Conservation (phyloP, 495 filamentous ascomycete species). For the Xylaria curta region DNA sequence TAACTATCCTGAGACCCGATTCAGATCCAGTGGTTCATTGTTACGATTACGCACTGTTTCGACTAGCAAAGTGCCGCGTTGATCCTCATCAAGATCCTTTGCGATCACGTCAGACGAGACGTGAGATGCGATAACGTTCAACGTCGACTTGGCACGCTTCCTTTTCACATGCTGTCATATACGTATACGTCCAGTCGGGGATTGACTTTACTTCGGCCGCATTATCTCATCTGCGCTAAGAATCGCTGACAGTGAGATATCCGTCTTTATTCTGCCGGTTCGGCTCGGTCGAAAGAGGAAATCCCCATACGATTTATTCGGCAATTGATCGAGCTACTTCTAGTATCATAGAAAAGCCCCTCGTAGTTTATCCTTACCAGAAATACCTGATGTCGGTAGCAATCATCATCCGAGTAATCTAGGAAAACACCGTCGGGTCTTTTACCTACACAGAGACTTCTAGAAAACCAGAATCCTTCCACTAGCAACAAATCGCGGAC, state of each 20-base stretch:
- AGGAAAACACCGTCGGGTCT: neutral
- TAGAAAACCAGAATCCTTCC: slow-evolving; percentile 1
- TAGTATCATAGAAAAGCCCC: neutral
- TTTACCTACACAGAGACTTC: slow-evolving; percentile 10
- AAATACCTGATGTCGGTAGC: neutral
- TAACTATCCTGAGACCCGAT: neutral
- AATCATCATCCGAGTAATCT: neutral
- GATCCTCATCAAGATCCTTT: slow-evolving; percentile 15
- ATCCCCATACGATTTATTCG: neutral
- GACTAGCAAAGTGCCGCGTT: slow-evolving; percentile 19
- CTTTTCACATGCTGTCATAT: slow-evolving; percentile 11
- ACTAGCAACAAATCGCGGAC: neutral
- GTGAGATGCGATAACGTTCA: neutral
- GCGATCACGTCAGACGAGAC: slow-evolving; percentile 21
- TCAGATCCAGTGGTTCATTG: neutral
- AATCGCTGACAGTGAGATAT: slow-evolving; percentile 15
- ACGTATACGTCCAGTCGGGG: neutral
- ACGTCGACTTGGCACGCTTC: neutral
- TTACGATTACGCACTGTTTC: slow-evolving; percentile 9
- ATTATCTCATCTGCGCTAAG: neutral
- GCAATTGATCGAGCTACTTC: neutral
- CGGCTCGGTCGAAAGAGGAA: slow-evolving; percentile 6
- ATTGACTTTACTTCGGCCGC: slow-evolving; percentile 4
- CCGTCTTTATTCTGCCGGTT: slow-evolving; percentile 12
- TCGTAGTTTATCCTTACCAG: neutral